These are phyloP conservation scores for Verticillium tricorpus DNA, from an alignment of 2,329 filamentous ascomycete species.

Conservation along the genomic window DNA sequence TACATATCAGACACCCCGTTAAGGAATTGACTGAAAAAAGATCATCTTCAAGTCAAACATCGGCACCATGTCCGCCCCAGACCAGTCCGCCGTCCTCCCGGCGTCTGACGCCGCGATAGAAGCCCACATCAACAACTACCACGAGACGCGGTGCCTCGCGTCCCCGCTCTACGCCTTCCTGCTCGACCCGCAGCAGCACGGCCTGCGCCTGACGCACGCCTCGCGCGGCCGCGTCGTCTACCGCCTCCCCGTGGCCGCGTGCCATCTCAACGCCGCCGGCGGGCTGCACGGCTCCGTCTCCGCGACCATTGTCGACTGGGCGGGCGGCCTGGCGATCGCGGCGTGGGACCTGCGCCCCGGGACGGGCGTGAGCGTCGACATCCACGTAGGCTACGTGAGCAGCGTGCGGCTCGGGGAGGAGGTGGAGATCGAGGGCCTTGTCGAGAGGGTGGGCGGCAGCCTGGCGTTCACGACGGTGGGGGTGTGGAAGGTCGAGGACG, in stretches of 20 bases:
- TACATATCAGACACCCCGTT: too few species aligned
- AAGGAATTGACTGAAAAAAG: too few species aligned
- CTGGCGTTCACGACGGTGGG: constrained; percentile 50
- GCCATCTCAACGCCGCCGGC: constrained; percentile 27
- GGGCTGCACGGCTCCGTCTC: constrained; percentile 69
- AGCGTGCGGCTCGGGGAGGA: constrained; percentile 60
- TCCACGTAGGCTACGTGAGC: constrained; percentile 67
- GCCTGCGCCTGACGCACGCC: constrained; percentile 14
- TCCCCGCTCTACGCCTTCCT: constrained; percentile 18
- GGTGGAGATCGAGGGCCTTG: constrained; percentile 63
- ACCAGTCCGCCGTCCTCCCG: constrained; percentile 2
- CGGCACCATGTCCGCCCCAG: constrained; percentile 1
- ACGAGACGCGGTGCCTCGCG: constrained; percentile 15
- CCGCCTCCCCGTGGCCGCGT: constrained; percentile 12
- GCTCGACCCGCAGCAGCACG: constrained; percentile 9
- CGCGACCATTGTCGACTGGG: constrained; percentile 68
- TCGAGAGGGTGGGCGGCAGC: constrained; percentile 62
- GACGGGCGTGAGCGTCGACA: constrained; percentile 69
- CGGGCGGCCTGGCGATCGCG: constrained; percentile 67
- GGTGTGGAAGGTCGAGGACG: constrained; percentile 12
- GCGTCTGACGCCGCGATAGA: constrained; percentile 13
- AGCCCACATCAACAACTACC: constrained; percentile 15
- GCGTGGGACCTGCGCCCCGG: constrained; percentile 55
- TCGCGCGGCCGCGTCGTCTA: constrained; percentile 15
- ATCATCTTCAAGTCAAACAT: neutral